Base-by-base conservation (phyloP, 2,329 filamentous ascomycete species). In the Penicillium sp. region DNA sequence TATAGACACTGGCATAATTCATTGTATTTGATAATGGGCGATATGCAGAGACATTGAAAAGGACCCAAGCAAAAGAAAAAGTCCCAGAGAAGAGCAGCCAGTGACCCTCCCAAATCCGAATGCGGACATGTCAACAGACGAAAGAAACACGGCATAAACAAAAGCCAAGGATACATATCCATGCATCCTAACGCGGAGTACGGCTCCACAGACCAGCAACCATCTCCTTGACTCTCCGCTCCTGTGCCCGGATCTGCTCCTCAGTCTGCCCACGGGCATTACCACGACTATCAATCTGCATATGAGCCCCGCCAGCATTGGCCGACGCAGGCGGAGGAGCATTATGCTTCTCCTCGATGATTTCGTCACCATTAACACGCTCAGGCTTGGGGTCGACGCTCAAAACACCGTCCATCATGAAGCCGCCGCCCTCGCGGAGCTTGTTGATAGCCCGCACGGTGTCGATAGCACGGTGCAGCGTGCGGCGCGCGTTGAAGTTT, bases 381-480 rank as follows among this genome's bases (percentile, higher is more conserved):
- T 74, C 71, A 3, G 70, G 71, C 50, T 72, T 73, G 3, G 81
- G 81, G 57, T 82, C 77, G 44, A 75, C 71, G 39, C 76, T 78
- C 65, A 76, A 73, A 4, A 76, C 75, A 5, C 80, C 80, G 50
- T 83, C 80, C 78, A 81, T 80, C 75, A 82, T 80, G 34, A 80
- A 73, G 10, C 77, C 77, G 28, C 78, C 77, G 26, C 79, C 80
- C 35, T 82, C 80, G 53, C 81, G 72, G 13, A 84, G 68, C 65
- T 84, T 83, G 62, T 84, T 84, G 65, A 84, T 84, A 2, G 81
- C 81, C 22, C 81, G 74, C 29, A 84, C 82, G 1, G 81, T 84
- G 64, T 84, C 81, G 58, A 84, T 84, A 15, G 81, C 81, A 50
- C 81, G 82, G 66, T 84, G 81, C 32, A 84, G 70, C 12, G 81